These are phyloP conservation scores for Heliocybe sulcata DNA, from an alignment of 1,284 basidiomycete genomes.

Conservation along the genomic window DNA sequence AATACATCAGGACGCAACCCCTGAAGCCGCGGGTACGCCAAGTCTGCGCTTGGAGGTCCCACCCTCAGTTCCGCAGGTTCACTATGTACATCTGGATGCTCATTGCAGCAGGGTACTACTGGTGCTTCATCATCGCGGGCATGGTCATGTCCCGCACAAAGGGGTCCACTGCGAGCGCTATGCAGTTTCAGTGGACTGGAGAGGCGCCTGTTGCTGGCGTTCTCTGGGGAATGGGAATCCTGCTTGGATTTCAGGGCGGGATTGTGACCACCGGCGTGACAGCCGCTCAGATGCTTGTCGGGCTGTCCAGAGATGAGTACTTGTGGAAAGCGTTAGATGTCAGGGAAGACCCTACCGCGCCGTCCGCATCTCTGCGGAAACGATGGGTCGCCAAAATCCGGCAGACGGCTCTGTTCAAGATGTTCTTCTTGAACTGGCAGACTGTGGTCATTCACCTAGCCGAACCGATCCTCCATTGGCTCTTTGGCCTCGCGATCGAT, in stretches of 20 bases:
- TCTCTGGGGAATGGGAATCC: conserved; percentile 7
- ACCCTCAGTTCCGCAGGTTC: conserved; percentile 5
- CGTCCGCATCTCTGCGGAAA: no score
- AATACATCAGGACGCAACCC: background rate
- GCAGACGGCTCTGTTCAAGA: background rate
- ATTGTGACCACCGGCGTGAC: conserved; percentile 7
- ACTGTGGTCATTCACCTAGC: conserved; percentile 2
- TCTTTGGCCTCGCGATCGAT: conserved; percentile 9
- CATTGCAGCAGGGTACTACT: conserved; percentile 6
- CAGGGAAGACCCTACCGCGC: conserved; percentile 6
- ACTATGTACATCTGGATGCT: conserved; percentile 6
- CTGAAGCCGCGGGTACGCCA: no score
- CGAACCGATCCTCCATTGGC: conserved; percentile 10
- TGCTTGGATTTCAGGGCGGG: conserved; percentile 8
- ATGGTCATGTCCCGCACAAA: conserved; percentile 8
- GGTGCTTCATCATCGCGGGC: conserved; percentile 6
- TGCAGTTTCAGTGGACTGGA: conserved; percentile 6
- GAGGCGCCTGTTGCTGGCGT: conserved; percentile 5
- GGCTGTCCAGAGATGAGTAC: conserved; percentile 5
- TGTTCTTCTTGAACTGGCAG: conserved; percentile 2
- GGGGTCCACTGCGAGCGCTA: conserved; percentile 3
- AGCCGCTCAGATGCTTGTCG: conserved; percentile 3
- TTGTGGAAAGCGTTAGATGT: conserved; percentile 6
- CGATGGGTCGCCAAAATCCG: no score
- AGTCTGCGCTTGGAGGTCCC: background rate